Evolutionary conservation across 495 filamentous ascomycete species (phyloP), one percentile per base, ranked within the genome.

Genomic region (Penicillium paradoxum): DNA sequence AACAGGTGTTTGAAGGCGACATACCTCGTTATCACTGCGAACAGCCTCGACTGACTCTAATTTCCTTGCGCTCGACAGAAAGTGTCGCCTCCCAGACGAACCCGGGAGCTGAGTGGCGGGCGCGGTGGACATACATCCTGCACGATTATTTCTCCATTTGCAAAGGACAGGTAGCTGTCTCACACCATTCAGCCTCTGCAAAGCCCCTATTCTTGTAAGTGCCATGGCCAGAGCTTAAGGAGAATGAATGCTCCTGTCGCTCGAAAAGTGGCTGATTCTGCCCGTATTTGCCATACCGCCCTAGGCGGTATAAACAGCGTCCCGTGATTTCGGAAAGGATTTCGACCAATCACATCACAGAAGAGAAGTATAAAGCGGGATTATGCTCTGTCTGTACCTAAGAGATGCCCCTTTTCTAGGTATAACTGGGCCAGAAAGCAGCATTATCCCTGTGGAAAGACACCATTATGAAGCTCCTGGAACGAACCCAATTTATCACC

Each of bases 171-270:
- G 34, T 37, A n/a, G 52, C 10, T 30, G 36, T 30, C 42, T 56
- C 14, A 29, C 49, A 49, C 27, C 47, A 5, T 58, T 41, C 17
- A 63, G 46, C 33, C 54, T 50, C 36, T 59, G 64, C 34, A 62
- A 41, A 21, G 53, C 49, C 56, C 57, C 46, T 55, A 57, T 62
- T 56, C 56, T 67, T 13, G 49, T 51, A 33, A 64, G 38, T 49
- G 60, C 60, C 62, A 68, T 57, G 47, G 58, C 53, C 57, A 63
- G 65, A 41, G 21, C 59, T 56, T 47, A 30, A 39, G 42, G 48
- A 55, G 29, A 49, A 18, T 43, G 53, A 51, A 40, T 36, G 25
- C 41, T 33, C 18, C 3, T 21, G 33, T 45, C 52, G 29, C 34
- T 34, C 39, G 55, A 57, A 67, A 63, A 63, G 56, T 48, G 44